Evolutionary conservation across 1,139 yeast genomes (phyloP), one percentile per base, ranked within the genome.

Genomic region (Candida neerlandica): DNA sequence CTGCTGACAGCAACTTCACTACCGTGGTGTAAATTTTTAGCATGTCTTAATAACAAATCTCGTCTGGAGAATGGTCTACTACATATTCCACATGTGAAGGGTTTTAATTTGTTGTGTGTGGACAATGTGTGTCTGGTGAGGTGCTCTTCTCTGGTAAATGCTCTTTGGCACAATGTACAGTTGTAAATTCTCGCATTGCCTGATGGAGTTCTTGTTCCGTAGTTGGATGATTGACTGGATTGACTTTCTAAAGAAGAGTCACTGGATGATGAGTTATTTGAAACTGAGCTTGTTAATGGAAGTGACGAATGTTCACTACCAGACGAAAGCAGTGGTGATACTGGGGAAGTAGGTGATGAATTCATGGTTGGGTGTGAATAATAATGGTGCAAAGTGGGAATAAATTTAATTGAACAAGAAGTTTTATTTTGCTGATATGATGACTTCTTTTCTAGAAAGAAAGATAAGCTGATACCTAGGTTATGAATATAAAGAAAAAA

Each of bases 21-120:
- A 7, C 85, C 85, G 19, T 96, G 85, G 64, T 94, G 99, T 33
- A 94, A 78, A 64, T 94, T 94, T 66, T 91, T 97, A 58, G 95
- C 96, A 70, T 94, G 99, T 51, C 99, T 79, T 50, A 94, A 75
- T 29, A 94, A 85, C 63, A 94, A 79, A 66, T 94, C 99, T 53
- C 98, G 69, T 56, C 99, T 75, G 9, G 97, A 96, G 71, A 94
- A 94, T 62, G 96, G 89, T 43, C 98, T 82, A 45, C 94, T 95
- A 66, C 99, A 94, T 19, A 94, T 94, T 1, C 96, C 96, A 70
- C 99, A 94, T 55, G 88, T 88, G 69, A 73, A 76, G 2, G 81
- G 81, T 55, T 75, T 76, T 48, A 75, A 63, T 52, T 75, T 75
- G 59, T 76, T 75, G 55, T 76, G 81, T 11, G 81, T 76, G 47